A percentile compares a stretch with the other conserved stretches of the same genome.
These are phyloP conservation scores for Dichotomopilus funicola DNA, from an alignment of 2,329 filamentous ascomycete species.

Conservation along the genomic window DNA sequence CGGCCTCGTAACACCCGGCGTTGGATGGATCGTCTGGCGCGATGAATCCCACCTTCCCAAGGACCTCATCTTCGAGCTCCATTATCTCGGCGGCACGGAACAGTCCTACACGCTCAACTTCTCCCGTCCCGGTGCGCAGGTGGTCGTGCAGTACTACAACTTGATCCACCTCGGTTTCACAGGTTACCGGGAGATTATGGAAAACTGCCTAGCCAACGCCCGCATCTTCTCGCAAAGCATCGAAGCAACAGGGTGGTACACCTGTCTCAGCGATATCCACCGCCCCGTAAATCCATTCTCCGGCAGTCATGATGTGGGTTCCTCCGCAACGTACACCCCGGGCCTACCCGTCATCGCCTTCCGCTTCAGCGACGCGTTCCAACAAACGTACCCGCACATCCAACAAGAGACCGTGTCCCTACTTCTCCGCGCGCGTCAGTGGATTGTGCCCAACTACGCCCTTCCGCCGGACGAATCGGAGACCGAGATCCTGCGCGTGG, in stretches of 20 bases:
- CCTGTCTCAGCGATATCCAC: conserved; percentile 59
- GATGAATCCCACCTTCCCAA: conserved; percentile 59
- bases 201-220: conserved; percentile 60
- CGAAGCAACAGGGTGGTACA: conserved; percentile 61
- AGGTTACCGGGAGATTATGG: conserved; percentile 59
- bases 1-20: conserved; percentile 58
- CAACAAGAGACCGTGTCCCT: conserved; percentile 59
- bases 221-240: conserved; percentile 56
- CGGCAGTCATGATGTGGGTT: conserved; percentile 37
- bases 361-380: conserved; percentile 54
- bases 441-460: conserved; percentile 66
- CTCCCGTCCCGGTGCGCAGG: conserved; percentile 61
- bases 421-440: conserved; percentile 58
- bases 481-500: conserved; percentile 61
- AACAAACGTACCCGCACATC: conserved; percentile 53
- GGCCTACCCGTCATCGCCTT: conserved; percentile 66
- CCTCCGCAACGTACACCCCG: conserved; percentile 50
- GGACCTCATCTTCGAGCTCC: conserved; percentile 63
- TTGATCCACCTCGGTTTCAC: conserved; percentile 62
- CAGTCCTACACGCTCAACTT: conserved; percentile 68
- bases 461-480: conserved; percentile 55
- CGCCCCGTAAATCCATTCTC: conserved; percentile 35
- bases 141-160: conserved; percentile 69
- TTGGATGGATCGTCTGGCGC: conserved; percentile 66
- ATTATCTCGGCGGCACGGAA: conserved; percentile 65